These are phyloP conservation scores for Heliamphora exappendiculata DNA, from an alignment of 148 eudicot genomes.

Conservation along the genomic window DNA sequence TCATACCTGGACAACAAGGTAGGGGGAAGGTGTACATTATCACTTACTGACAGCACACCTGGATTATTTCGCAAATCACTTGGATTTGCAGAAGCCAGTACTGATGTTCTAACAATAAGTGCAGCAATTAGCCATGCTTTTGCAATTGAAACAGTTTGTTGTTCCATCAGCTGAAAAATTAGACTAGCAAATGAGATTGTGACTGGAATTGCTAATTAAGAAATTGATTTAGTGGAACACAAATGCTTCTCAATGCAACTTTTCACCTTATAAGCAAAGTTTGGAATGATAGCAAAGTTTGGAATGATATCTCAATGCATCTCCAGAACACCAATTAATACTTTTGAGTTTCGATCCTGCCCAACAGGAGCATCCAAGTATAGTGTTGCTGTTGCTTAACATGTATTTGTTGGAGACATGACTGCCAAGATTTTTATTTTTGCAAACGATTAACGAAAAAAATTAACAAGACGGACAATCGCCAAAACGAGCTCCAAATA, in stretches of 20 bases:
- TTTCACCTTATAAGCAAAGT: background rate
- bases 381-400: no score
- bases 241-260: background rate
- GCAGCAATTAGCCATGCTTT: slow-evolving; percentile 98
- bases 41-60: slow-evolving; percentile 90
- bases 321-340: no score
- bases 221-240: background rate
- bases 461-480: no score
- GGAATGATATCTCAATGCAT: no score
- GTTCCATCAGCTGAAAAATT: slow-evolving; percentile 82
- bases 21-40: slow-evolving; percentile 93
- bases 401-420: no score
- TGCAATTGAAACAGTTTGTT: slow-evolving; percentile 96
- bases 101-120: slow-evolving; percentile 94
- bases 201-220: background rate
- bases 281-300: no score
- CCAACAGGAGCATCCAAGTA: no score
- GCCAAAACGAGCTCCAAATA: no score
- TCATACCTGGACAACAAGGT: slow-evolving; percentile 82
- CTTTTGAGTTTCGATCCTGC: no score
- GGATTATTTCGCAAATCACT: slow-evolving; percentile 98
- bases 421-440: no score
- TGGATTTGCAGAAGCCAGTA: slow-evolving; percentile 97
- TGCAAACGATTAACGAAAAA: no score
- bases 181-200: background rate